Evolutionary conservation across 176 grass and related monocot species (phyloP), one percentile per base, ranked within the genome.

Genomic region (Triticum timopheevii): DNA sequence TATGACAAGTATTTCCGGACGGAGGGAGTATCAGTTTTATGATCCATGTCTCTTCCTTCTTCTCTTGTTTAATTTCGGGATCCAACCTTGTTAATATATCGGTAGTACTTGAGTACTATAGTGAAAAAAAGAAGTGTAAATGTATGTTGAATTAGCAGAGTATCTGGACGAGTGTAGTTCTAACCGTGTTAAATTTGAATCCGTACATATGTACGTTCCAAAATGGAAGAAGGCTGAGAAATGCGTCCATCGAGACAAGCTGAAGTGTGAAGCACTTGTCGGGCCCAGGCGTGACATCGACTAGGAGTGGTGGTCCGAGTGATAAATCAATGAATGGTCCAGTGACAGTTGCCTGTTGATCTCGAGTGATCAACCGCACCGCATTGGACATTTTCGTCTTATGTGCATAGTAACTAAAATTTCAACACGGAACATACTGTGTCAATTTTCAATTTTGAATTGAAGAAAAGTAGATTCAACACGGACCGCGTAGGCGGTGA

Each of bases 341-440:
- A 8, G 85, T 13, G 77, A 86, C 66, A 86, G 77, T 36, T 63
- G 85, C 85, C 35, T 27, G 1, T 71, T 42, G 68, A 71, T 39
- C 9, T n/a, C 10, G 76, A 73, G 28, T 28, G 28, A 28, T 44
- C 36, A 36, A 2, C 69, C 40, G 44, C 69, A 25, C 10, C 5
- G 0, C 17, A 70, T 28, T 28, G 28, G 28, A 28, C 28, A 28
- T 28, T 28, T 28, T 28, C 28, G 28, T 28, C 28, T 28, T 28
- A 28, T 28, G 22, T 6, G 3, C 8, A 12, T 22, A 20, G 68
- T 70, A 20, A 39, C 68, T 39, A 33, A 6, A 70, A 38, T 39
- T 70, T 70, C 68, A 70, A 70, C 19, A 44, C 22, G 38, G 10
- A 44, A 73, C 38, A 1, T 15, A 1, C 15, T 12, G 0, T 15